Conservation (phyloP, 331 rosid species). For the Stylosanthes scabra region DNA sequence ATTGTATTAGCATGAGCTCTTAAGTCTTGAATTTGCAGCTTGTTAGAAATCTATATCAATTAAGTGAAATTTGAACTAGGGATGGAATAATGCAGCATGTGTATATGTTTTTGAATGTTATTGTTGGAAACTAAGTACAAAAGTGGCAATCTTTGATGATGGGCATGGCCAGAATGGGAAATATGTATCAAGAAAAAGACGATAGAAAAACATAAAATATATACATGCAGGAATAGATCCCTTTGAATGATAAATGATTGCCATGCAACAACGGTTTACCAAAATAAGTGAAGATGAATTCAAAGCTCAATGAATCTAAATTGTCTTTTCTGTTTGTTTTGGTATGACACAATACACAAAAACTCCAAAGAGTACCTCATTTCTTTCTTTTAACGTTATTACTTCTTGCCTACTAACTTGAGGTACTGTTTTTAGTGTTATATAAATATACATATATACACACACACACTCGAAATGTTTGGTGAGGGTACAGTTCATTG, state of each 20-base stretch:
- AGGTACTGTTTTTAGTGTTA: not conserved
- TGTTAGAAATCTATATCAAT: too few relatives aligned
- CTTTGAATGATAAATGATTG: slow-evolving; percentile 28
- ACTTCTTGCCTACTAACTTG: not conserved
- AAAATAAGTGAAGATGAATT: slow-evolving; percentile 36
- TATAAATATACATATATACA: too few relatives aligned
- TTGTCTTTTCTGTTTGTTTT: slow-evolving; percentile 42
- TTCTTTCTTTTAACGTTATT: not conserved
- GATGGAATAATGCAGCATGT: too few relatives aligned
- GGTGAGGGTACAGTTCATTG: not conserved
- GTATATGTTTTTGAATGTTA: too few relatives aligned
- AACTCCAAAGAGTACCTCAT: slow-evolving; percentile 8
- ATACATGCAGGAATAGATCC: slow-evolving; percentile 4
- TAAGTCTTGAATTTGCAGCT: too few relatives aligned
- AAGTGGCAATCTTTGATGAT: slow-evolving; percentile 8
- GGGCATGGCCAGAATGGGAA: not conserved
- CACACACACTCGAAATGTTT: not conserved
- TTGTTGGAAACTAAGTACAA: slow-evolving; percentile 15
- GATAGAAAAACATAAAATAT: not conserved
- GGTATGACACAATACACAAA: slow-evolving; percentile 9
- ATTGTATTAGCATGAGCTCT: not conserved
- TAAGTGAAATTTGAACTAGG: not conserved
- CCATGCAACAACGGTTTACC: slow-evolving; percentile 24
- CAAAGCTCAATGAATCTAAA: slow-evolving; percentile 31
- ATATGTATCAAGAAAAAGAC: slow-evolving; percentile 10